phyloP scores from a whole-genome alignment of 208 protist species.

The Leishmania martiniquensis region DNA sequence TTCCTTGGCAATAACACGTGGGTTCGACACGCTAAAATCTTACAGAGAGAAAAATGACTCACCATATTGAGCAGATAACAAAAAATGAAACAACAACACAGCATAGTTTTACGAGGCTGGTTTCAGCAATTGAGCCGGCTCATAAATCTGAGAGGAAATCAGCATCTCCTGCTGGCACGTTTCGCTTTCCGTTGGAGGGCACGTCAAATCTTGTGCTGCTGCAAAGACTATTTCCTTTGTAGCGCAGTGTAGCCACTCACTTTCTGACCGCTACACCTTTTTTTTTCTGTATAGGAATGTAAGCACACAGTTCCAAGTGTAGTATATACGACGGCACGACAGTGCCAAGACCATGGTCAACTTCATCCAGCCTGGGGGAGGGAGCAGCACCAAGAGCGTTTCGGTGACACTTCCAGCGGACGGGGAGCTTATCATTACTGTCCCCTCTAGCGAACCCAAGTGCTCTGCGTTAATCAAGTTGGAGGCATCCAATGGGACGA shows the following conservation, averaged over 20 bases:
- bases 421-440: slow-evolving; percentile 61
- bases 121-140: background rate
- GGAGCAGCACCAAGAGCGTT: slow-evolving; percentile 8
- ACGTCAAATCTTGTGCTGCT: background rate
- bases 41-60: background rate
- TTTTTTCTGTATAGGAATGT: background rate
- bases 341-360: slow-evolving; percentile 11
- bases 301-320: background rate
- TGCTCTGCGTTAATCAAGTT: slow-evolving; percentile 62
- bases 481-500: slow-evolving; percentile 32
- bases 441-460: slow-evolving; percentile 52
- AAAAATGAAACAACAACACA: background rate
- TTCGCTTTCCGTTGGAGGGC: background rate
- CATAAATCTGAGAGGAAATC: background rate
- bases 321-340: background rate
- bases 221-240: background rate
- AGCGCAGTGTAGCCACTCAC: background rate
- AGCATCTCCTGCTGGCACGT: background rate
- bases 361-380: slow-evolving; percentile 1
- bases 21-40: background rate
- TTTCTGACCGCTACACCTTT: background rate
- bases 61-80: too few relatives aligned
- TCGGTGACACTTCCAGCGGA: slow-evolving; percentile 42
- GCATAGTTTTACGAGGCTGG: background rate
- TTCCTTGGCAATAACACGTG: too few relatives aligned